A percentile compares a stretch with the other conserved stretches of the same genome.
These are phyloP conservation scores for Coffea humblotiana DNA, from an alignment of 305 asterid genomes.

Conservation along the genomic window DNA sequence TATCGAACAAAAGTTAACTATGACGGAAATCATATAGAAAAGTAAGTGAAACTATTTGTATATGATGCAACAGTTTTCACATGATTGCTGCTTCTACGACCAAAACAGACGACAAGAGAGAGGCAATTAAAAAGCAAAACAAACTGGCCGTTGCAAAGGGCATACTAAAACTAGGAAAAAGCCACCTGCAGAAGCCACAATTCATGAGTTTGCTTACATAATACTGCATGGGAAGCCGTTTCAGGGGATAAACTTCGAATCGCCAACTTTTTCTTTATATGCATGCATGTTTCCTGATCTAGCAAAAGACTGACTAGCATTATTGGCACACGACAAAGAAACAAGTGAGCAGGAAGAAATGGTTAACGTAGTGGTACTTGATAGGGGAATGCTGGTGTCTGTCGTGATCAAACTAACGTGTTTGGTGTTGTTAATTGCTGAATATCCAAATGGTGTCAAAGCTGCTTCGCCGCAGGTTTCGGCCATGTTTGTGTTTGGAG, in stretches of 20 bases:
- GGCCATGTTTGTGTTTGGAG: constrained; percentile 78
- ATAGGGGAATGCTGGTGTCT: neutral
- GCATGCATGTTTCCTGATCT: neutral
- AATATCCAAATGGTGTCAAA: neutral
- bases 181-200: neutral
- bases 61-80: neutral
- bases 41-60: neutral
- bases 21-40: neutral
- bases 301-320: neutral
- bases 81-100: constrained; percentile 7
- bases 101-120: neutral
- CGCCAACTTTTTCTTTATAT: neutral
- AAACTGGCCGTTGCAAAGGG: constrained; percentile 12
- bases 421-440: neutral
- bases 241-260: constrained; percentile 10
- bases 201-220: constrained; percentile 12
- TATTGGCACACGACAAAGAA: neutral
- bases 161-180: constrained; percentile 12
- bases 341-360: neutral
- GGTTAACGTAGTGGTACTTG: neutral
- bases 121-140: neutral
- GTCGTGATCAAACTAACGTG: neutral
- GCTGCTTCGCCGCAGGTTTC: constrained; percentile 43
- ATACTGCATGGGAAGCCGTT: constrained; percentile 13
- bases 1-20: neutral